Base-by-base conservation (phyloP, 1,284 basidiomycete species). In the Pyrrhoderma noxium region DNA sequence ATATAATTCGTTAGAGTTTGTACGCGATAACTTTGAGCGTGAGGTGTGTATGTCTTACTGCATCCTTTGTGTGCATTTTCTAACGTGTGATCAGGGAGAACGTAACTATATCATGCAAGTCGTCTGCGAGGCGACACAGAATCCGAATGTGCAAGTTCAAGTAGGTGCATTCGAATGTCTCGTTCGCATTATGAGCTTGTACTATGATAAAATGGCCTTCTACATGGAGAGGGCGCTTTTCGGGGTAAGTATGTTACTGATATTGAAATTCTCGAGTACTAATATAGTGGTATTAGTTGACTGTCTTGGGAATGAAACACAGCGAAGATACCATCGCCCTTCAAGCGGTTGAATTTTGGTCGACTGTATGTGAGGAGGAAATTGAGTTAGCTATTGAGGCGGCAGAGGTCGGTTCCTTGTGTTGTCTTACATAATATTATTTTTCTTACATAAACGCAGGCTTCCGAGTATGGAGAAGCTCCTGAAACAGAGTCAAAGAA, bases 101-200 rank as follows among this genome's bases (percentile, higher is more conserved):
- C 83, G 95, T 49, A 99, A 98, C 72, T 99, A 97, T 72, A 99
- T 99, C 69, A 99, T 99, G 96, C 96, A 99, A 73, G 93, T 99
- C 47, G 91, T 99, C 22, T 99, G 95, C 66, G 96, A 99, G 66
- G 96, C 95, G 0, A 99, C 96, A 0, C 96, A 99, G 69, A 93
- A 84, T 59, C 57, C 76, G 1, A 70, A 82, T 3, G 79, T 87
- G 14, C 68, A 79, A 41, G 93, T 98, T 47, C 93, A 97, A 72
- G 85, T 94, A 19, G 90, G 82, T 36, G 87, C 94, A 1, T 99
- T 96, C 64, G 93, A 97, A 67, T 94, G 91, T 68, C 73, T 99
- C 14, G 96, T 99, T 43, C 81, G 86, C 61, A 95, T 98, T 65
- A 99, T 99, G 96, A 85, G 87, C 59, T 71, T 97, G 52, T 99